Base-by-base conservation (phyloP, 345 rosid genomes). In the Hibiscus mutabilis region DNA sequence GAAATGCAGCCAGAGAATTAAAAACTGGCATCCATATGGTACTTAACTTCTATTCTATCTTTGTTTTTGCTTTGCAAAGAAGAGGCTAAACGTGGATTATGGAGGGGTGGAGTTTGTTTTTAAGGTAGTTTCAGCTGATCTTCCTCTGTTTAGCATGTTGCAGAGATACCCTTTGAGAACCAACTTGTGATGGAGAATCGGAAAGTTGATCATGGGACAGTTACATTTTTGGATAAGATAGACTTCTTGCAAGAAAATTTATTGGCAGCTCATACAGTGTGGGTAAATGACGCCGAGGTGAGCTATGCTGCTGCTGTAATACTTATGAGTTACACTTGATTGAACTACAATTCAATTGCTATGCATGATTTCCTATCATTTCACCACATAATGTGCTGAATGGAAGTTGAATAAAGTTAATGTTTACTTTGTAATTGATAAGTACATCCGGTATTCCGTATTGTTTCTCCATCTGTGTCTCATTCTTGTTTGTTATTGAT, bases 1-100 rank as follows among this genome's bases (percentile, higher is more conserved):
- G 84, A 79, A 84, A 87, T 29, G 35, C 53, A 3, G 91, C 94
- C 31, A 77, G 71, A 79, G 89, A 89, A 68, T 74, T 89, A 70
- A 78, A 80, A 61, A 89, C 94, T 44, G 94, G 89, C 75, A 85
- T 89, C 65, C 91, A 87, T 72, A 89, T 89, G 94, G 91, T 89
- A 83, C 59, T 46, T n/a, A 31, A 15, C 24, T 58, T 31, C 49
- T 69, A 12, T 35, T 47, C 33, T 59, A 2, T 35, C 40, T 16
- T 12, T 33, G 3, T 27, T 3, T 18, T 3, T 44, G 18, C 49
- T 33, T 6, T 35, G 8, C 47, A 18, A 18, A 35, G 2, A 16
- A 2, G 6, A 11, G 66, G 27, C 47, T 61, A 18, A 13, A 4
- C 21, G 2, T 47, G 55, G 42, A 27, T 62, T 19, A 27, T 46